Evolutionary conservation across 371 early-diverging fungal genomes (phyloP).

Genomic region (Mortierella sp.): DNA sequence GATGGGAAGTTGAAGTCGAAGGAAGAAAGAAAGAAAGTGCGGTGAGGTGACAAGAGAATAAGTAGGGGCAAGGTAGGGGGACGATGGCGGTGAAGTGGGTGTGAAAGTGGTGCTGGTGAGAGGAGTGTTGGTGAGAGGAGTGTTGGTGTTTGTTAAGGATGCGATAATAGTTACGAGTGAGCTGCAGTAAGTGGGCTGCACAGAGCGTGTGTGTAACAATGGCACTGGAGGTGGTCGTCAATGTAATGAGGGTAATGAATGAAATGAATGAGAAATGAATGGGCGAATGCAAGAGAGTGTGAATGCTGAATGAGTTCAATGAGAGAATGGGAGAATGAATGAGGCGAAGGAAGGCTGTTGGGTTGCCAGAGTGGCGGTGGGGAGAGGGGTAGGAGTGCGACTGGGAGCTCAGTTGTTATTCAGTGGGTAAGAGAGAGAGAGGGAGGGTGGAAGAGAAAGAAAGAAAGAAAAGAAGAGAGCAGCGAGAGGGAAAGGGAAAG

Average conservation of each 20-base stretch:
- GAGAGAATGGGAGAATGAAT: neutral
- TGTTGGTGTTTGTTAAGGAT: too few species aligned
- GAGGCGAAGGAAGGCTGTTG: neutral
- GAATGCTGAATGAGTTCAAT: neutral
- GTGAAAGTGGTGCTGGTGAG: neutral
- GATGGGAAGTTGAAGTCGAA: neutral
- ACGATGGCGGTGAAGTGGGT: neutral
- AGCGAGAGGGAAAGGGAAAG: neutral
- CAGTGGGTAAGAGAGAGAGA: neutral
- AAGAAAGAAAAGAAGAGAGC: neutral
- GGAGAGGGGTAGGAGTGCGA: neutral
- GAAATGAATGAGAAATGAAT: too few species aligned
- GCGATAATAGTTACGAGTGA: neutral
- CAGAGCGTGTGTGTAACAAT: neutral
- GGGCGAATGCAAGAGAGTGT: too few species aligned
- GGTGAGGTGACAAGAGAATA: neutral
- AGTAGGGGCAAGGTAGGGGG: neutral
- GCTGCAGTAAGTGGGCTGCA: neutral
- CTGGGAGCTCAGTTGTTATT: neutral
- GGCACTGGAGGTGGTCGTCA: neutral
- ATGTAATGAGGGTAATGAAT: neutral
- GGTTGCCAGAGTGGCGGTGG: conserved; percentile 5
- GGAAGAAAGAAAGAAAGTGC: neutral
- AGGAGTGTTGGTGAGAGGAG: neutral
- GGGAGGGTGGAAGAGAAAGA: neutral